phyloP scores from a whole-genome alignment of 2,329 filamentous ascomycete genomes.

The Geosmithia flava region DNA sequence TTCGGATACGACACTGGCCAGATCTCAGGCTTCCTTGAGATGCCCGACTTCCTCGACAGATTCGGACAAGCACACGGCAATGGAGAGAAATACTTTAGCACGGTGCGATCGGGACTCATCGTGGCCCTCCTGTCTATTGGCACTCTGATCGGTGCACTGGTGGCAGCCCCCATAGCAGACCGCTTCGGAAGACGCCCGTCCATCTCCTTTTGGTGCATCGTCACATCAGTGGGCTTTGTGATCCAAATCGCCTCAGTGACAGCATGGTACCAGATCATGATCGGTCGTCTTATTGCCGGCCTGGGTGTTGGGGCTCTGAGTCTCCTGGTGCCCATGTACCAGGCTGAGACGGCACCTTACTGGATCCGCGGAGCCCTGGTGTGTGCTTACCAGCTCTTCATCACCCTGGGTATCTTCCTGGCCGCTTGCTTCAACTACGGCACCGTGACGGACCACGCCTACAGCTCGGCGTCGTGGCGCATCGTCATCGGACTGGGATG shows the following conservation, averaged over 20 bases:
- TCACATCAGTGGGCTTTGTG: constrained; percentile 54
- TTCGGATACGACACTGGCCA: constrained; percentile 40
- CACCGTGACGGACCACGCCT: constrained; percentile 31
- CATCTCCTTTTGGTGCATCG: constrained; percentile 47
- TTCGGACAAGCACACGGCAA: constrained; percentile 30
- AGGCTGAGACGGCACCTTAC: constrained; percentile 56
- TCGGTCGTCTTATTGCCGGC: constrained; percentile 53
- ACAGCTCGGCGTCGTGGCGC: constrained; percentile 43
- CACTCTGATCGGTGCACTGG: constrained; percentile 46
- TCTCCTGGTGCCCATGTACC: constrained; percentile 59
- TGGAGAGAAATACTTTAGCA: constrained; percentile 31
- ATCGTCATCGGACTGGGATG: constrained; percentile 44
- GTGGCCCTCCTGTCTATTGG: constrained; percentile 47
- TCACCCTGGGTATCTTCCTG: constrained; percentile 56
- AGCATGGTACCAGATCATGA: constrained; percentile 53
- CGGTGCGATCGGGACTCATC: constrained; percentile 44
- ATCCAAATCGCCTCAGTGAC: constrained; percentile 45
- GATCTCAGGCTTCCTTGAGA: constrained; percentile 43
- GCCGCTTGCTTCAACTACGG: constrained; percentile 51
- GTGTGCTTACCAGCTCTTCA: constrained; percentile 57
- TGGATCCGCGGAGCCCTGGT: constrained; percentile 56
- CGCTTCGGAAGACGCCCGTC: constrained; percentile 48
- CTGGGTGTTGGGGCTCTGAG: constrained; percentile 55
- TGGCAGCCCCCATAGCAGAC: constrained; percentile 52
- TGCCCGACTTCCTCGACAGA: constrained; percentile 40